A percentile compares a stretch with the other conserved stretches of the same genome.
Conservation (phyloP, 768 basidiomycete species). For the Lactarius hatsudake region DNA sequence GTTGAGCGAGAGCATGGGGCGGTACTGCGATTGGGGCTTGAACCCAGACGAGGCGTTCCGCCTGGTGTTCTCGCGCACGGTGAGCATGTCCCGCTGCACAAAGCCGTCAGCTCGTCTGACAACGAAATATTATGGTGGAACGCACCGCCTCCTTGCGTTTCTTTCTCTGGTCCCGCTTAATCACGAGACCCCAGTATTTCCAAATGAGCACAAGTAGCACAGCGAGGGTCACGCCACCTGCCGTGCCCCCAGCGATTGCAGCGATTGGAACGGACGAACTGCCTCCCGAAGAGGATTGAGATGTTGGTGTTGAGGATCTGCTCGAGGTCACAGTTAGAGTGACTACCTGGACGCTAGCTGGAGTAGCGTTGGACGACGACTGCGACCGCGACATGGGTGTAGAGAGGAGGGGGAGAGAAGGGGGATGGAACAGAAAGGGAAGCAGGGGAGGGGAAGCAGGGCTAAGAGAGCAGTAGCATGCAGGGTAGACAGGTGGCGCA, state of each 20-base stretch:
- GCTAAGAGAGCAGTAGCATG: background rate
- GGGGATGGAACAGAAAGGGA: background rate
- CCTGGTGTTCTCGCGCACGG: conserved; percentile 41
- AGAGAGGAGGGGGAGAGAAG: background rate
- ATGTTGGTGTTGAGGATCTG: background rate
- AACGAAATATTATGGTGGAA: conserved; percentile 9
- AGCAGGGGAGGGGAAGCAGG: background rate
- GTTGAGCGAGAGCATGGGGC: conserved; percentile 8
- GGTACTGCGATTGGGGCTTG: conserved; percentile 20
- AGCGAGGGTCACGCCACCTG: conserved; percentile 48
- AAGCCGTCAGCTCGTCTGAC: background rate
- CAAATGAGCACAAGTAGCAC: conserved; percentile 43
- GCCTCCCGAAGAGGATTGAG: conserved; percentile 7
- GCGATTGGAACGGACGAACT: conserved; percentile 40
- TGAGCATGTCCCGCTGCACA: conserved; percentile 31
- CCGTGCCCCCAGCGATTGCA: conserved; percentile 50
- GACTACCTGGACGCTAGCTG: conserved; percentile 3
- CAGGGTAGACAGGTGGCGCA: background rate
- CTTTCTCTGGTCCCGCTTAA: conserved; percentile 39
- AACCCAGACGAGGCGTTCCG: conserved; percentile 37
- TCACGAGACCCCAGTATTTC: conserved; percentile 46
- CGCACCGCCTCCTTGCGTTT: conserved; percentile 35
- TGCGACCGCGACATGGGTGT: background rate
- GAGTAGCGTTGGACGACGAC: background rate
- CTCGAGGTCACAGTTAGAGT: conserved; percentile 12